Evolutionary conservation across 2,329 filamentous ascomycete genomes (phyloP).

Genomic region (Paradendryphiella salina): DNA sequence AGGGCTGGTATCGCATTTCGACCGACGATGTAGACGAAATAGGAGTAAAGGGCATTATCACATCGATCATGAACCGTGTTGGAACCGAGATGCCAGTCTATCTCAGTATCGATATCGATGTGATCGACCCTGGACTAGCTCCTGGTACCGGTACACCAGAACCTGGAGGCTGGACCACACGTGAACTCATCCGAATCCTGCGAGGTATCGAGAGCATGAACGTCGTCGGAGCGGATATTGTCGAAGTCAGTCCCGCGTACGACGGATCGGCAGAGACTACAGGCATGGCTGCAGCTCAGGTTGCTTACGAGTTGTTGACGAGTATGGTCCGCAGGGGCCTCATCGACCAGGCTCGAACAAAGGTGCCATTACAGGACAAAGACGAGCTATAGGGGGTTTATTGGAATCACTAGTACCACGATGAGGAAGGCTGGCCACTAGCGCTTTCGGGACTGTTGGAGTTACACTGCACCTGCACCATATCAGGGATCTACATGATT

Average conservation of each 20-base stretch:
- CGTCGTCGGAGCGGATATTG: constrained; percentile 84
- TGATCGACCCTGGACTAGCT: constrained; percentile 71
- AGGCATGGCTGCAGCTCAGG: constrained; percentile 78
- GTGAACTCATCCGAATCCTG: constrained; percentile 82
- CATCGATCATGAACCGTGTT: constrained; percentile 70
- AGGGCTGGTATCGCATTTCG: constrained; percentile 80
- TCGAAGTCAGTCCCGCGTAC: constrained; percentile 85
- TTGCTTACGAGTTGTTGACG: constrained; percentile 83
- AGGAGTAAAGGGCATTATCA: constrained; percentile 70
- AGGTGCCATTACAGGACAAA: constrained; percentile 18
- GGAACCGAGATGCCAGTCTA: constrained; percentile 79
- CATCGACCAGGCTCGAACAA: constrained; percentile 45
- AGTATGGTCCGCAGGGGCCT: constrained; percentile 67
- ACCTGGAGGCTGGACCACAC: constrained; percentile 86
- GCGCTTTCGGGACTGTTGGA: no score
- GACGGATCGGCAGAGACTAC: constrained; percentile 80
- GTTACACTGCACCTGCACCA: no score
- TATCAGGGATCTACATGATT: no score
- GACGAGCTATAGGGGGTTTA: constrained; percentile 31
- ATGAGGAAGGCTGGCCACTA: no score
- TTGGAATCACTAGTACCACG: no score
- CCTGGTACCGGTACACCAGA: constrained; percentile 88
- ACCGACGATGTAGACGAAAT: constrained; percentile 87
- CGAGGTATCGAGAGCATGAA: constrained; percentile 81
- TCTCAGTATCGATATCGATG: constrained; percentile 78